These are phyloP conservation scores for Colletotrichum limetticola DNA, from an alignment of 2,329 filamentous ascomycete species.

Conservation along the genomic window DNA sequence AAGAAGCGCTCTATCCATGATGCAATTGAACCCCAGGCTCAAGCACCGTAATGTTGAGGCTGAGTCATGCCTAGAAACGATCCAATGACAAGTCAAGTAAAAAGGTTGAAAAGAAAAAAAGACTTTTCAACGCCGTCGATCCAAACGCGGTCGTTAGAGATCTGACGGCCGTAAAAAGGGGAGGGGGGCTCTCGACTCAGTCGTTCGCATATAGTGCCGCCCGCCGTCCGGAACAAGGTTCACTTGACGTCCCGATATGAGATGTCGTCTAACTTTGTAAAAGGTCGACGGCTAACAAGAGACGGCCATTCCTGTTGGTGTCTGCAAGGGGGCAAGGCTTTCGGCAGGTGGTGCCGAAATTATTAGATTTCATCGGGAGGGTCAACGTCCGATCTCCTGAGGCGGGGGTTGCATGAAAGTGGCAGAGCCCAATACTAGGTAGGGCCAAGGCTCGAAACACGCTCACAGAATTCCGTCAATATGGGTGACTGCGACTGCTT, in stretches of 20 bases:
- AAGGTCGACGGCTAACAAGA: background rate
- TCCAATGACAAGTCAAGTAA: background rate
- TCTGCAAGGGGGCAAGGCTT: conserved; percentile 1
- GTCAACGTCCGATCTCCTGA: conserved; percentile 26
- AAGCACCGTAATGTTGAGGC: background rate
- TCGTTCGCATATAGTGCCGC: background rate
- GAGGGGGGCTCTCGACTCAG: background rate
- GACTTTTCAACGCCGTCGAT: background rate
- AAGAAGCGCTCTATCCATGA: background rate
- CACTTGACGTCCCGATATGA: conserved; percentile 29
- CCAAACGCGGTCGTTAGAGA: background rate
- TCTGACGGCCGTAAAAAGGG: background rate
- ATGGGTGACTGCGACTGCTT: background rate
- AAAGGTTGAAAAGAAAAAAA: background rate
- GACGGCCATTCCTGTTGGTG: background rate
- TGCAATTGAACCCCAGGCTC: conserved; percentile 3
- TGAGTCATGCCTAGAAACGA: background rate
- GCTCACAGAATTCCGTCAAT: conserved; percentile 6
- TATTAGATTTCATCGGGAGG: conserved; percentile 19
- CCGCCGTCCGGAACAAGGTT: conserved; percentile 19
- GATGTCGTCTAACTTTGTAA: conserved; percentile 13
- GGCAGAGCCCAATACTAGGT: background rate
- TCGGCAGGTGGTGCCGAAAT: conserved; percentile 11
- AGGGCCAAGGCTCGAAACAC: conserved; percentile 23
- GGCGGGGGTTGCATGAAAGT: conserved; percentile 15